phyloP scores from a whole-genome alignment of 164 flowering plant species.

The Magnolia sinica region DNA sequence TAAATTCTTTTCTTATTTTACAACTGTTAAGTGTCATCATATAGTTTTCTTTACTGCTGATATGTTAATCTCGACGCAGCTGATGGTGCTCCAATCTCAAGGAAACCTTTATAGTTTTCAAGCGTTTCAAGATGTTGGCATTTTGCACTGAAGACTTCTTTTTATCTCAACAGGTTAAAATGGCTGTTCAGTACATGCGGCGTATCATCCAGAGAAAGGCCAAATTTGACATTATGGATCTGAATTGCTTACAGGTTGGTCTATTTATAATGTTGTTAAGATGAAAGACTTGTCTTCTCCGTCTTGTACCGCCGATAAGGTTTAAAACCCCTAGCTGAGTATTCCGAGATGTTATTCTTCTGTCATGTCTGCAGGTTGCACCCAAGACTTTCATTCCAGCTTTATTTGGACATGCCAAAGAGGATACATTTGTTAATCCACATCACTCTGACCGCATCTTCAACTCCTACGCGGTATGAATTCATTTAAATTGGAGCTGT shows the following conservation, averaged over 20 bases:
- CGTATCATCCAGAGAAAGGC: constrained; percentile 83
- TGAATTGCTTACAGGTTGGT: constrained; percentile 72
- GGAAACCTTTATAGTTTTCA: not conserved
- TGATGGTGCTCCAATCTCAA: not conserved
- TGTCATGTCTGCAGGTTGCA: constrained; percentile 53
- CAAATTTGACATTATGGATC: constrained; percentile 85
- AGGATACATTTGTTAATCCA: constrained; percentile 79
- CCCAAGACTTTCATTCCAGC: constrained; percentile 82
- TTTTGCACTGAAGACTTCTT: not conserved
- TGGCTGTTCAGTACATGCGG: constrained; percentile 92
- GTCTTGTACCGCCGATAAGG: too few species aligned
- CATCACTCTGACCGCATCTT: constrained; percentile 82
- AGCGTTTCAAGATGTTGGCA: not conserved
- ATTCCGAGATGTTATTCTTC: not conserved
- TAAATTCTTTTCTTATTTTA: too few species aligned
- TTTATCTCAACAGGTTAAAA: constrained; percentile 54
- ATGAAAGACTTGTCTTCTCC: not conserved
- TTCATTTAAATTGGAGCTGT: not conserved
- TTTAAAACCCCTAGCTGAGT: not conserved
- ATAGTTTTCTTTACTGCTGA: not conserved
- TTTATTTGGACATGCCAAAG: constrained; percentile 87
- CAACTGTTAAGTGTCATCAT: not conserved
- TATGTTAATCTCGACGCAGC: not conserved
- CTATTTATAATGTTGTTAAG: constrained; percentile 5
- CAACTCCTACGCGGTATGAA: constrained; percentile 69